phyloP scores from a whole-genome alignment of 148 eudicot genomes.

The Spergularia bocconei region DNA sequence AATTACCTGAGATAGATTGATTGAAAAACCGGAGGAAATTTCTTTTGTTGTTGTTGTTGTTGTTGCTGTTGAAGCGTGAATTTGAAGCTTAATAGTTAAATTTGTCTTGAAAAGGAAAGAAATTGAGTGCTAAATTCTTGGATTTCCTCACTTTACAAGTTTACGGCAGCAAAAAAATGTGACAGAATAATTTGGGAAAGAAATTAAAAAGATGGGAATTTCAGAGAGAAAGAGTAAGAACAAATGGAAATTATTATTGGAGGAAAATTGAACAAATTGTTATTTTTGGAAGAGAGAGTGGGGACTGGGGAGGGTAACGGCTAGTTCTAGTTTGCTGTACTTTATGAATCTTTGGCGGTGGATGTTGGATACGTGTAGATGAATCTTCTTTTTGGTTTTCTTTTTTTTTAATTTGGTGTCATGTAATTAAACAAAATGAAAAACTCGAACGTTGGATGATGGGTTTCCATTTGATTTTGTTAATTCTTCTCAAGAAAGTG shows the following conservation, averaged over 20 bases:
- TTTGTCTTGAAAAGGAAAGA: neutral
- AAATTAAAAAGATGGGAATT: neutral
- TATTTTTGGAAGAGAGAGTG: neutral
- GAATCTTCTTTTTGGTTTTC: no score
- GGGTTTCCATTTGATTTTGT: no score
- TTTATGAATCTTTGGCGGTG: conserved; percentile 24
- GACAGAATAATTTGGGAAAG: neutral
- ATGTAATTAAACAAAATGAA: no score
- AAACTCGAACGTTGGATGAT: no score
- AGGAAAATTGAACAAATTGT: no score
- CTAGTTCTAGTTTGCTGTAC: conserved; percentile 25
- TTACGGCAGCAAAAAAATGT: neutral
- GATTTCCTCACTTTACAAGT: neutral
- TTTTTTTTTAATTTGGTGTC: no score
- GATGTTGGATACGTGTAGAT: conserved; percentile 19
- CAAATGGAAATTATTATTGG: neutral
- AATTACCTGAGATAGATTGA: conserved; percentile 5
- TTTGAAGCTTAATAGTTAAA: neutral
- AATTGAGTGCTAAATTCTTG: conserved; percentile 11
- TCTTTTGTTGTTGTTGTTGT: neutral
- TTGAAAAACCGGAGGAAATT: neutral
- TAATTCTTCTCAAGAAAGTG: no score
- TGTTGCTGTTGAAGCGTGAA: conserved; percentile 10
- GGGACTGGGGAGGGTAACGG: conserved; percentile 14
- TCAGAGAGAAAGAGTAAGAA: neutral